Evolutionary conservation across 768 basidiomycete genomes (phyloP).

Genomic region (Ramaria rubella): DNA sequence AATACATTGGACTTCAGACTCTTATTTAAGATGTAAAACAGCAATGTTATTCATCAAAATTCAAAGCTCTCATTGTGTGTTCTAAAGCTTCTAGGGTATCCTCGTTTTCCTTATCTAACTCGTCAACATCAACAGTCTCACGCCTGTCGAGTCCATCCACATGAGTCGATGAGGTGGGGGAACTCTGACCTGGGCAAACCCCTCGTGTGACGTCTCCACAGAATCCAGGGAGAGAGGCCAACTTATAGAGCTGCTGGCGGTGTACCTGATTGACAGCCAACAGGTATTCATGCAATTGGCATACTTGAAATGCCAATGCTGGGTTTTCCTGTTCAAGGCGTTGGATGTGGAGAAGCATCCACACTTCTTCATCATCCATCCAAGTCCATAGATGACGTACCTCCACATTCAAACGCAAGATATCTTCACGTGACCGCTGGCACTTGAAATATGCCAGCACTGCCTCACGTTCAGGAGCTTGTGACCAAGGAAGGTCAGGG

Average conservation of each 20-base stretch:
- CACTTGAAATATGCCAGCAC: slow-evolving; percentile 19
- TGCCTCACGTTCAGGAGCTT: slow-evolving; percentile 17
- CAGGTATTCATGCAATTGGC: background rate
- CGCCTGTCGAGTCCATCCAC: background rate
- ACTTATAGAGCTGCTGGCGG: background rate
- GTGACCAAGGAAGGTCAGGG: slow-evolving; percentile 21
- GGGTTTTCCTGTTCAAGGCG: background rate
- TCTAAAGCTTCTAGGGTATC: background rate
- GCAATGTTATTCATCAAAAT: too few species aligned
- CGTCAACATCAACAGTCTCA: background rate
- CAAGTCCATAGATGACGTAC: slow-evolving; percentile 21
- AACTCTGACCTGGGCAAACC: background rate
- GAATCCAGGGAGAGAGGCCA: background rate
- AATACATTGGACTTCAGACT: too few species aligned
- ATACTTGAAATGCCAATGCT: background rate
- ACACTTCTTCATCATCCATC: slow-evolving; percentile 20
- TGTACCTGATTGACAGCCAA: background rate
- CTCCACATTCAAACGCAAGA: slow-evolving; percentile 20
- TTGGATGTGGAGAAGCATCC: too few species aligned
- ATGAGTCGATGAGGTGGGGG: background rate
- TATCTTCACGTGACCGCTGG: slow-evolving; percentile 22
- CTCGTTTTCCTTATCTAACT: background rate
- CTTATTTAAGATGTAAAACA: too few species aligned
- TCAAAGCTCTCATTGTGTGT: background rate
- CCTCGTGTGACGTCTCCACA: background rate